Evolutionary conservation across 1,284 basidiomycete genomes (phyloP), one percentile per base, ranked within the genome.

Genomic region (Ustilago bromivora): DNA sequence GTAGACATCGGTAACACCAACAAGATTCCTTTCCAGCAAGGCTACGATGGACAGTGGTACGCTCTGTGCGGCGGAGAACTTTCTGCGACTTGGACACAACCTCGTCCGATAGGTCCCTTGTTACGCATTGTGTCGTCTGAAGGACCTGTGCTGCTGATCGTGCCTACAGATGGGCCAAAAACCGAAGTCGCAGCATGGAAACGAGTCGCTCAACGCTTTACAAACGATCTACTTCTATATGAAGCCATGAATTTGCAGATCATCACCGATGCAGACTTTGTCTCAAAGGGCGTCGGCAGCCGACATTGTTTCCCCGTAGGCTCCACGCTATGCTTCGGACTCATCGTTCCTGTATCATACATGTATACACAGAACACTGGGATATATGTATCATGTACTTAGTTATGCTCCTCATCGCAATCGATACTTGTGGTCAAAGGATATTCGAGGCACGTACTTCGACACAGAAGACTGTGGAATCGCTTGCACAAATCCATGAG

Each of bases 201-300:
- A 8, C 46, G 64, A 7, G 67, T 76, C 1, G 72, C 76, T 1
- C 40, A 35, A 12, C 55, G 70, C 17, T 79, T 76, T 46, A 66
- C 77, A 2, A 66, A 62, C 3, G 74, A 79, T 35, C 53, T 76
- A 15, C 38, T 79, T 4, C 62, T 79, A 4, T 76, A 79, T 58
- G 74, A 60, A 4, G 53, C 64, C 1, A 58, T 79, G 66, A 72
- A 76, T 54, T 58, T 71, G 23, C 72, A 73, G 38, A 62, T 79
- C 55, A 10, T 81, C 15, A 53, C 59, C 41, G 79, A 81, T 31
- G 40, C 43, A 11, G 71, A 77, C 1, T 60, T 66, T 13, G 32
- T 19, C 34, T 36, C 46, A 13, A 8, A 23, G 0, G 41, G 17
- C 9, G 10, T 23, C 7, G 40, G 12, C 10, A 28, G 23, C 23